Conservation (phyloP, 2,329 filamentous ascomycete species). For the Pseudogymnoascus sp. region DNA sequence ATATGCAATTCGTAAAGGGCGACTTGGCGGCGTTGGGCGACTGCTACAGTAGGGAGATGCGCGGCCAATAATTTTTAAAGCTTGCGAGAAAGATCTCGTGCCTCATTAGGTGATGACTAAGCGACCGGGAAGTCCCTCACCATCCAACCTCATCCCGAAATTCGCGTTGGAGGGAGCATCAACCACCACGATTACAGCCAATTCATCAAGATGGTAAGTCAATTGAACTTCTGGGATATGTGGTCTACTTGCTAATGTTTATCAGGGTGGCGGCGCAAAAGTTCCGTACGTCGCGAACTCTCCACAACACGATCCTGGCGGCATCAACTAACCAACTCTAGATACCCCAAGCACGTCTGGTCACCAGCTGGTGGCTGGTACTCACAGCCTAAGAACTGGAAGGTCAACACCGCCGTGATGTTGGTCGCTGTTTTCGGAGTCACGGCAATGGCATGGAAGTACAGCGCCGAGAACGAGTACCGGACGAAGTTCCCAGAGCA, state of each 20-base stretch:
- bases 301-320: conserved; percentile 22
- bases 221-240: not conserved
- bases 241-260: conserved; percentile 33
- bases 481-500: conserved; percentile 69
- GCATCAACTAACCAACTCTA: conserved; percentile 40
- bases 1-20: conserved; percentile 6
- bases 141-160: conserved; percentile 13
- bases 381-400: conserved; percentile 90
- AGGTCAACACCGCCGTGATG: conserved; percentile 75
- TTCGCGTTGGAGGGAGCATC: not conserved
- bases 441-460: conserved; percentile 57
- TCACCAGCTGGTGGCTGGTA: conserved; percentile 98
- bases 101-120: conserved; percentile 12
- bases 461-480: conserved; percentile 65
- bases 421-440: conserved; percentile 60
- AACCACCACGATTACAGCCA: conserved; percentile 27
- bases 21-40: not conserved
- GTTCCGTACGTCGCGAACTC: conserved; percentile 47
- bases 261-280: conserved; percentile 70
- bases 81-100: conserved; percentile 10
- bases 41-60: not conserved
- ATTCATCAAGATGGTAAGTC: conserved; percentile 48
- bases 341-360: conserved; percentile 99
- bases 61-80: conserved; percentile 9
- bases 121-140: conserved; percentile 12